Evolutionary conservation across 2,329 filamentous ascomycete species (phyloP).

Genomic region (Exophiala sideris): DNA sequence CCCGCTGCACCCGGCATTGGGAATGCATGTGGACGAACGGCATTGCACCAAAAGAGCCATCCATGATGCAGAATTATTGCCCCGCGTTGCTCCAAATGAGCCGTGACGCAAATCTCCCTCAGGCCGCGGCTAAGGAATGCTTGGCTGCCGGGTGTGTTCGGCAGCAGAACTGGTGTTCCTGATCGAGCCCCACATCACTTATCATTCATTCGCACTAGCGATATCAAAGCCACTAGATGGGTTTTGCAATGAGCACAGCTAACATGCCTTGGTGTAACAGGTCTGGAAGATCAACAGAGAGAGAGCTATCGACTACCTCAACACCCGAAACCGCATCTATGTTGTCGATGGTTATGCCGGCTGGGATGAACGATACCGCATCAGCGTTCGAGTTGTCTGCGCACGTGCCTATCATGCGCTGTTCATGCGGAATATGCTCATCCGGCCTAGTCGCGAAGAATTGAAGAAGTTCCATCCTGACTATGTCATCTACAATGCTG

Average conservation of each 20-base stretch:
- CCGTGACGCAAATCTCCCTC: constrained; percentile 16
- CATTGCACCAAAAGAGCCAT: background rate
- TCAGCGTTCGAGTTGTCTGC: constrained; percentile 95
- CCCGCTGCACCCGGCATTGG: background rate
- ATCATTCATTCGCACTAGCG: background rate
- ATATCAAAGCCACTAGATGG: constrained; percentile 1
- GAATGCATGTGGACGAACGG: background rate
- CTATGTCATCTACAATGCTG: constrained; percentile 99
- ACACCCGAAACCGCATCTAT: constrained; percentile 98
- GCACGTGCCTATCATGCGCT: constrained; percentile 98
- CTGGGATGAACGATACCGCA: constrained; percentile 98
- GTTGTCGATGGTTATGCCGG: constrained; percentile 96
- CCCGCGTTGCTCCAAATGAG: constrained; percentile 15
- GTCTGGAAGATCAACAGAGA: constrained; percentile 99
- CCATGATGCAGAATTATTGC: constrained; percentile 6
- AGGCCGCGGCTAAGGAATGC: constrained; percentile 7
- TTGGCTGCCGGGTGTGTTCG: constrained; percentile 17
- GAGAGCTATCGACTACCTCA: constrained; percentile 97
- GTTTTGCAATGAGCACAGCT: constrained; percentile 5
- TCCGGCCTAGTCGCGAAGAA: constrained; percentile 85
- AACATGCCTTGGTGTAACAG: constrained; percentile 47
- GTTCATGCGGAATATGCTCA: constrained; percentile 99
- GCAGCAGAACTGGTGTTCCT: background rate
- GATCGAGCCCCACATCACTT: background rate
- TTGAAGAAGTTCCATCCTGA: constrained; percentile 97